Evolutionary conservation across 1,139 yeast species (phyloP).

Genomic region (Taphrina populina): DNA sequence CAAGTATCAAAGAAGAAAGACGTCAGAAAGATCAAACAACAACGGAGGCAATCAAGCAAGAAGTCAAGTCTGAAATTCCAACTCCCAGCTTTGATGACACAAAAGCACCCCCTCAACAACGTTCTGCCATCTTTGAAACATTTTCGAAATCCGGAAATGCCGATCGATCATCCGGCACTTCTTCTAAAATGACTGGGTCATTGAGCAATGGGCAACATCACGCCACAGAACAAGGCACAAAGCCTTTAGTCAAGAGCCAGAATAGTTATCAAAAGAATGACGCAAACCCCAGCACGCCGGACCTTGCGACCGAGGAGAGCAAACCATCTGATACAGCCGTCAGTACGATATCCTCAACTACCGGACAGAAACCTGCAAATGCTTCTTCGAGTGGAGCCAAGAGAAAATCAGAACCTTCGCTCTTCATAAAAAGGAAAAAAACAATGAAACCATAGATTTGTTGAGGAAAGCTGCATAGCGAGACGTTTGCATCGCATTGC

Average conservation of each 20-base stretch:
- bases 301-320: too few relatives aligned
- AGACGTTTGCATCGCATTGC: too few relatives aligned
- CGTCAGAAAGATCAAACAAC: neutral
- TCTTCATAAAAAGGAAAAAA: constrained; percentile 30
- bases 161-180: neutral
- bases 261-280: neutral
- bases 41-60: constrained; percentile 1
- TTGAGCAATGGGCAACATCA: neutral
- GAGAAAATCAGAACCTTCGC: constrained; percentile 15
- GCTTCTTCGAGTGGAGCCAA: too few relatives aligned
- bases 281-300: neutral
- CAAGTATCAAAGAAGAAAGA: neutral
- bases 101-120: neutral
- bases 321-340: too few relatives aligned
- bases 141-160: neutral
- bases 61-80: neutral
- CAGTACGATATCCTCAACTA: too few relatives aligned
- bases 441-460: too few relatives aligned
- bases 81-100: constrained; percentile 1
- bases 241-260: neutral
- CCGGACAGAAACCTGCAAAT: too few relatives aligned
- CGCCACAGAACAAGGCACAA: neutral
- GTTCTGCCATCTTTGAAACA: constrained; percentile 11
- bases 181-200: neutral
- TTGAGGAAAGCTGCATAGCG: too few relatives aligned